Conservation (phyloP, 805 yeast genomes). For the Kodamaea kaohsiungensis region DNA sequence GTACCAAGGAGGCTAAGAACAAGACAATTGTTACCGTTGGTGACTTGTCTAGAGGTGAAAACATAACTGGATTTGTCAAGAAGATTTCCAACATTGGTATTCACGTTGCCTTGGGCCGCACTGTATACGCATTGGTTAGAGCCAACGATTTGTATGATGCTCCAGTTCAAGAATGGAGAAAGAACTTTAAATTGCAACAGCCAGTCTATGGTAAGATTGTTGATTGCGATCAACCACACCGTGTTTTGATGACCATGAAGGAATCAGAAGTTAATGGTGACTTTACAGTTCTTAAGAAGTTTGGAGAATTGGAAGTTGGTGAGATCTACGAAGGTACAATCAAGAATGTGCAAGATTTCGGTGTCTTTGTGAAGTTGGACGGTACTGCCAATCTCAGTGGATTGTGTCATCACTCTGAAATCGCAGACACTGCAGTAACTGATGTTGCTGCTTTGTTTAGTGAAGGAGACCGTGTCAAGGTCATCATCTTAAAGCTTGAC, state of each 20-base stretch:
- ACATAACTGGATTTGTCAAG: slow-evolving; percentile 80
- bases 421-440: slow-evolving; percentile 66
- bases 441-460: slow-evolving; percentile 69
- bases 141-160: slow-evolving; percentile 81
- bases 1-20: slow-evolving; percentile 54
- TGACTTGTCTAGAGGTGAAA: slow-evolving; percentile 67
- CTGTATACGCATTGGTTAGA: slow-evolving; percentile 75
- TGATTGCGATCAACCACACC: slow-evolving; percentile 58
- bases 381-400: slow-evolving; percentile 78
- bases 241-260: slow-evolving; percentile 76
- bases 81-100: slow-evolving; percentile 74
- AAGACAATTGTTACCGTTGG: slow-evolving; percentile 46
- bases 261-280: slow-evolving; percentile 79
- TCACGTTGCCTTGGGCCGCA: slow-evolving; percentile 72
- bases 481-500: slow-evolving; percentile 68
- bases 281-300: slow-evolving; percentile 53
- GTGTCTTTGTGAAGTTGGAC: slow-evolving; percentile 84
- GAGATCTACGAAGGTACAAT: slow-evolving; percentile 77
- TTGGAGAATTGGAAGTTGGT: slow-evolving; percentile 69
- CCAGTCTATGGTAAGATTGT: slow-evolving; percentile 72
- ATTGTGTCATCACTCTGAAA: slow-evolving; percentile 81
- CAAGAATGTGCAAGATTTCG: slow-evolving; percentile 77
- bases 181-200: slow-evolving; percentile 68
- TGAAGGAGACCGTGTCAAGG: slow-evolving; percentile 90
- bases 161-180: slow-evolving; percentile 86